phyloP scores from a whole-genome alignment of 495 filamentous ascomycete genomes.

The Neurospora africana region DNA sequence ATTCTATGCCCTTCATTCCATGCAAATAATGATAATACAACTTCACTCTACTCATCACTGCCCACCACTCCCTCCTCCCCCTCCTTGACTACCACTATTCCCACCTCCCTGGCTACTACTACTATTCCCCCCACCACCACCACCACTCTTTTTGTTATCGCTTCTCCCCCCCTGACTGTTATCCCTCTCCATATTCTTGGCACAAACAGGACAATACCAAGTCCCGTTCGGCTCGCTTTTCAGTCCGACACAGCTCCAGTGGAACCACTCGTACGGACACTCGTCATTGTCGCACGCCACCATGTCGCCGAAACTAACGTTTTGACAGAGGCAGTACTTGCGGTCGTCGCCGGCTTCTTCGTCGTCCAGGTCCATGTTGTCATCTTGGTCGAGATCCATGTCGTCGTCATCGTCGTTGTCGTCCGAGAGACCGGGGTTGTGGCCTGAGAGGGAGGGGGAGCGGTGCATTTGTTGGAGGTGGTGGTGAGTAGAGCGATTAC shows the following conservation, averaged over 20 bases:
- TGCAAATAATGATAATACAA: neutral
- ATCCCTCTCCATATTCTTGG: constrained; percentile 42
- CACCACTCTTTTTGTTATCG: neutral
- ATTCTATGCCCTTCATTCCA: neutral
- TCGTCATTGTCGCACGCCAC: constrained; percentile 92
- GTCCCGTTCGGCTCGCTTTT: constrained; percentile 80
- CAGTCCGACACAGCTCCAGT: constrained; percentile 90
- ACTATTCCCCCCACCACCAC: neutral
- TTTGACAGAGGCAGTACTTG: constrained; percentile 88
- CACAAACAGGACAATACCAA: constrained; percentile 86
- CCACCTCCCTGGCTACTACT: neutral
- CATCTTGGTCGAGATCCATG: constrained; percentile 32
- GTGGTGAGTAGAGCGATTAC: neutral
- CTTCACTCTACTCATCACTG: neutral
- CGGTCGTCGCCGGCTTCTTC: constrained; percentile 81
- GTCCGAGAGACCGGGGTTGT: neutral
- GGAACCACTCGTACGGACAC: constrained; percentile 95
- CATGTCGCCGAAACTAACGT: constrained; percentile 93
- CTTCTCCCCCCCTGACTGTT: neutral
- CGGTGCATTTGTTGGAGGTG: neutral
- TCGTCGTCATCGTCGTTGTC: neutral
- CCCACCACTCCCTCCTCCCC: neutral
- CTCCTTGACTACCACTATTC: neutral
- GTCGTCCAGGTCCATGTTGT: constrained; percentile 63
- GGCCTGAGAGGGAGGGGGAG: neutral